Evolutionary conservation across 2,329 filamentous ascomycete species (phyloP).

Genomic region (Mariannaea sp.): DNA sequence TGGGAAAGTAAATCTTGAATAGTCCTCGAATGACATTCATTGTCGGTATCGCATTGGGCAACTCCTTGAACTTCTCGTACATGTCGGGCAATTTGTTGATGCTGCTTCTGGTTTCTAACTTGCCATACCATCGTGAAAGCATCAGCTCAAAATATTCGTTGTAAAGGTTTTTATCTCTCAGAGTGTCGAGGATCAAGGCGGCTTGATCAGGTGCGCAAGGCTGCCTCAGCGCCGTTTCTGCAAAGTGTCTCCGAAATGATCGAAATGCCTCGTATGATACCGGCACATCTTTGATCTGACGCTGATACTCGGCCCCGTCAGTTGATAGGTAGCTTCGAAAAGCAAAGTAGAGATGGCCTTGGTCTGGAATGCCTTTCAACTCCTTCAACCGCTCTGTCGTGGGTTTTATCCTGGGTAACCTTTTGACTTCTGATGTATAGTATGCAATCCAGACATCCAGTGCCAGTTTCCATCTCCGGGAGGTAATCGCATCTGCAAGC

Average conservation of each 20-base stretch:
- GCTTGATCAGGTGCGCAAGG: slow-evolving; percentile 44
- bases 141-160: slow-evolving; percentile 49
- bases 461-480: slow-evolving; percentile 43
- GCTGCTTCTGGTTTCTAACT: slow-evolving; percentile 36
- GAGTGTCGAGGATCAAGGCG: slow-evolving; percentile 46
- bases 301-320: slow-evolving; percentile 32
- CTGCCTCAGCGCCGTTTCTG: slow-evolving; percentile 39
- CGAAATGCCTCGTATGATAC: slow-evolving; percentile 34
- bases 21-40: slow-evolving; percentile 49
- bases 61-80: slow-evolving; percentile 52
- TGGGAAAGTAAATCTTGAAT: slow-evolving; percentile 49
- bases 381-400: slow-evolving; percentile 26
- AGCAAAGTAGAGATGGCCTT: slow-evolving; percentile 41
- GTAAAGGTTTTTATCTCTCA: slow-evolving; percentile 48
- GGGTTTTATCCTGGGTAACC: slow-evolving; percentile 10
- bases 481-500: slow-evolving; percentile 47
- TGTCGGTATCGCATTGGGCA: slow-evolving; percentile 47
- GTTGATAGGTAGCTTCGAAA: slow-evolving; percentile 43
- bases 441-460: slow-evolving; percentile 47
- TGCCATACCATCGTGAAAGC: slow-evolving; percentile 38
- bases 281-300: slow-evolving; percentile 29
- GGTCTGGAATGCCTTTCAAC: slow-evolving; percentile 35
- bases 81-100: slow-evolving; percentile 46
- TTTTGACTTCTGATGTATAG: slow-evolving; percentile 28
- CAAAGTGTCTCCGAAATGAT: slow-evolving; percentile 40